phyloP scores from a whole-genome alignment of 2,329 filamentous ascomycete species.

The Pseudogymnoascus sp. region DNA sequence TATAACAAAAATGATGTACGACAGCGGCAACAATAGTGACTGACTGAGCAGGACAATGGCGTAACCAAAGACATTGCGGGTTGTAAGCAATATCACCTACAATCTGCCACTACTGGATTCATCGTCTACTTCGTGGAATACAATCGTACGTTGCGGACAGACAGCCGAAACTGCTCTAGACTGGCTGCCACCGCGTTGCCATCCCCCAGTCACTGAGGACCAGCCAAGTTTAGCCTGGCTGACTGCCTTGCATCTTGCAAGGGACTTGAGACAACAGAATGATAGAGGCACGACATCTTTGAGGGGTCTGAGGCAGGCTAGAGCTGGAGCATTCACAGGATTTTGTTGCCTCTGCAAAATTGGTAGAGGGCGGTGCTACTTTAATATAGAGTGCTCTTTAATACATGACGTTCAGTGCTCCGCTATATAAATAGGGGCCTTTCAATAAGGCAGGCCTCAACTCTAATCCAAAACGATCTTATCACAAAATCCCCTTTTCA shows the following conservation, averaged over 20 bases:
- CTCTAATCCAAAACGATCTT: not conserved
- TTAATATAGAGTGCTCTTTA: not conserved
- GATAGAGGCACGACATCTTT: not conserved
- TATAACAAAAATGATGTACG: no score
- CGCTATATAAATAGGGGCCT: not conserved
- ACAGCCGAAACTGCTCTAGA: not conserved
- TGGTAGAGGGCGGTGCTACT: not conserved
- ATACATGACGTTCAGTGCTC: not conserved
- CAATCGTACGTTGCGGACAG: not conserved
- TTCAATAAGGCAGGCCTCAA: not conserved
- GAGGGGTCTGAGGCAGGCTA: not conserved
- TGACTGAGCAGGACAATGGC: no score
- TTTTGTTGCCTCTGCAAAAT: not conserved
- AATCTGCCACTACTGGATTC: no score
- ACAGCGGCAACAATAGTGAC: no score
- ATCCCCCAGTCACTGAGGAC: not conserved
- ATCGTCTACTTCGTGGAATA: no score
- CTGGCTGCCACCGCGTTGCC: not conserved
- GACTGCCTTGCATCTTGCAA: not conserved
- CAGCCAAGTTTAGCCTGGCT: not conserved
- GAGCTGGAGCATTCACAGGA: not conserved
- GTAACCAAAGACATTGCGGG: no score
- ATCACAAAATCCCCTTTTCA: not conserved
- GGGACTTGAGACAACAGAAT: not conserved
- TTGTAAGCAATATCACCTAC: no score